Base-by-base conservation (phyloP, 2,329 filamentous ascomycete genomes). In the Arthrobotrys entomopaga region DNA sequence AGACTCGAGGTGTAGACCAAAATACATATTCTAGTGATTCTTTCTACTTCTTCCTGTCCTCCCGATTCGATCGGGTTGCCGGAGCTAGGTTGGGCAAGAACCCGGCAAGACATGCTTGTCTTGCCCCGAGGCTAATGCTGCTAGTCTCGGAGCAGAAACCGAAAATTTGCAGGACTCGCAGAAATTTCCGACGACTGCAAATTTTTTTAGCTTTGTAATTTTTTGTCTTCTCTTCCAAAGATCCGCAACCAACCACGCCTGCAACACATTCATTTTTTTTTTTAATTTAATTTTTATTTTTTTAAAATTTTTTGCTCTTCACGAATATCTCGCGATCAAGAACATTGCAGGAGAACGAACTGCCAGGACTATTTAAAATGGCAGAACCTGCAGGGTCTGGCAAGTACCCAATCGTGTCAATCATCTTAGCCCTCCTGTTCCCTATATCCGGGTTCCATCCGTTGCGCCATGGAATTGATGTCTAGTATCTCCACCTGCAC, bases 321-420 rank as follows among this genome's bases (percentile, higher is more conserved):
- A 61, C 65, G 38, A 58, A 50, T 65, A 65, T 65, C 67, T 58
- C 69, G 50, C 53, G 40, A 60, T 57, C 59, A 54, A 49, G 52
- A 52, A 24, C 20, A 53, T 73, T 40, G 43, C 69, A 22, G 69
- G 64, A 66, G 46, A 26, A 66, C 49, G 29, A 63, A 56, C 61
- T 61, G 67, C 67, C 58, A 42, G 60, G 34, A 60, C 29, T 22
- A 46, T 40, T 56, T 20, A 56, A 53, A 61, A 73, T 73, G 69
- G 69, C 69, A 65, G 61, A 73, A 66, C 56, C 54, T 57, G 61
- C 56, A 60, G 61, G 49, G 49, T 57, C 60, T 63, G 69, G 69
- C 66, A 66, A 60, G 69, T 50, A 42, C 29, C 42, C 46, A 59
- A 72, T 60, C 48, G 43, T 20, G 38, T 49, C 22, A 34, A 54